Evolutionary conservation across 2,329 filamentous ascomycete genomes (phyloP).

Genomic region (Cryphonectria nitschkei): DNA sequence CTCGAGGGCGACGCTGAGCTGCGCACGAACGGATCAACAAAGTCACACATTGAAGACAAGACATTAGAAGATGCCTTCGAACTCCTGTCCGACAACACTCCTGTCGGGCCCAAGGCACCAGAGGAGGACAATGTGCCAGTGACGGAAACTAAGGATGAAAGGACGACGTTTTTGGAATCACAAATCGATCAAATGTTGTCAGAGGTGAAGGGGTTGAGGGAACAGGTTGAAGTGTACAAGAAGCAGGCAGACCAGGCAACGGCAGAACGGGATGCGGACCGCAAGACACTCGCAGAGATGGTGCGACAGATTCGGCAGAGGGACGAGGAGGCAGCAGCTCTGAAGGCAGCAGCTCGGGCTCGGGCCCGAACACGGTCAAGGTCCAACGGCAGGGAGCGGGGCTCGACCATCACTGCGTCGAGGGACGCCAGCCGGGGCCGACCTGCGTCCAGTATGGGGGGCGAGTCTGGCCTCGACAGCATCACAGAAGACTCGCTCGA

Average conservation of each 20-base stretch:
- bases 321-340: constrained; percentile 61
- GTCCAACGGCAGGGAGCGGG: constrained; percentile 39
- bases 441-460: constrained; percentile 18
- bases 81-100: constrained; percentile 42
- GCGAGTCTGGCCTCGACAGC: constrained; percentile 33
- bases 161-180: constrained; percentile 55
- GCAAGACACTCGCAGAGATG: constrained; percentile 84
- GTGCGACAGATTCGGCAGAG: constrained; percentile 73
- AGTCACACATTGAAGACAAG: constrained; percentile 42
- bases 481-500: constrained; percentile 36
- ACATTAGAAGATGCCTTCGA: constrained; percentile 53
- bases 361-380: constrained; percentile 46
- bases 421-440: constrained; percentile 31
- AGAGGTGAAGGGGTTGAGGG: constrained; percentile 81
- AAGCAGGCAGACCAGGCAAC: constrained; percentile 81
- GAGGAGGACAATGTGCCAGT: constrained; percentile 34
- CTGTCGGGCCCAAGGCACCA: background rate
- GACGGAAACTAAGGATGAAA: constrained; percentile 19
- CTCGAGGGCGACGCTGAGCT: constrained; percentile 60
- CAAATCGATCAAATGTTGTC: constrained; percentile 76
- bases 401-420: constrained; percentile 28
- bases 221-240: constrained; percentile 78
- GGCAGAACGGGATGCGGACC: constrained; percentile 70
- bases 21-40: constrained; percentile 45
- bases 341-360: constrained; percentile 32